phyloP scores from a whole-genome alignment of 2,329 filamentous ascomycete genomes.

The Colletotrichum musicola region DNA sequence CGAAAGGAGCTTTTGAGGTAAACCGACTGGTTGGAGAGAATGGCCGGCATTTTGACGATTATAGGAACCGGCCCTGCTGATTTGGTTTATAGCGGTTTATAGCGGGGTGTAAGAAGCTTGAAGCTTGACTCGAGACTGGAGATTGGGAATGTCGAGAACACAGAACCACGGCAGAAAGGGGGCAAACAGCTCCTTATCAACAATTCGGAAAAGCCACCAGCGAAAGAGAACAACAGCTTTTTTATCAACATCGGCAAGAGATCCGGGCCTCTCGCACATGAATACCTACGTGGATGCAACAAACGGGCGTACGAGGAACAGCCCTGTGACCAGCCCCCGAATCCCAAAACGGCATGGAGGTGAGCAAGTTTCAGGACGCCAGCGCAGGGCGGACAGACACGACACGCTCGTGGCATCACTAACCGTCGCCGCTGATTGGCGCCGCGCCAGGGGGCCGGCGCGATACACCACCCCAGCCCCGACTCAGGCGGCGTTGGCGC shows the following conservation, averaged over 20 bases:
- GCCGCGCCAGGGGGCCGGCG: background rate
- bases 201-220: background rate
- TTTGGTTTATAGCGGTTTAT: background rate
- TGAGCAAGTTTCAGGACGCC: conserved; percentile 39
- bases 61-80: conserved; percentile 5
- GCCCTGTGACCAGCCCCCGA: conserved; percentile 37
- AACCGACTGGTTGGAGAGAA: conserved; percentile 24
- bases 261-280: conserved; percentile 27
- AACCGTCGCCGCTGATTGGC: conserved; percentile 3
- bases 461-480: background rate
- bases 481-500: conserved; percentile 22
- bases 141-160: background rate
- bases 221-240: conserved; percentile 2
- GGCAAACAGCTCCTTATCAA: conserved; percentile 24
- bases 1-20: background rate
- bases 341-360: conserved; percentile 38
- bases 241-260: conserved; percentile 20
- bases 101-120: background rate
- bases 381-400: conserved; percentile 29
- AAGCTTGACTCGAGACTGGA: background rate
- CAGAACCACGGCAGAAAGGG: background rate
- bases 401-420: background rate
- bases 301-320: conserved; percentile 5
- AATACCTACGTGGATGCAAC: background rate
- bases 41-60: conserved; percentile 28